phyloP scores from a whole-genome alignment of 805 yeast genomes.

The Schizosaccharomyces osmophilus region DNA sequence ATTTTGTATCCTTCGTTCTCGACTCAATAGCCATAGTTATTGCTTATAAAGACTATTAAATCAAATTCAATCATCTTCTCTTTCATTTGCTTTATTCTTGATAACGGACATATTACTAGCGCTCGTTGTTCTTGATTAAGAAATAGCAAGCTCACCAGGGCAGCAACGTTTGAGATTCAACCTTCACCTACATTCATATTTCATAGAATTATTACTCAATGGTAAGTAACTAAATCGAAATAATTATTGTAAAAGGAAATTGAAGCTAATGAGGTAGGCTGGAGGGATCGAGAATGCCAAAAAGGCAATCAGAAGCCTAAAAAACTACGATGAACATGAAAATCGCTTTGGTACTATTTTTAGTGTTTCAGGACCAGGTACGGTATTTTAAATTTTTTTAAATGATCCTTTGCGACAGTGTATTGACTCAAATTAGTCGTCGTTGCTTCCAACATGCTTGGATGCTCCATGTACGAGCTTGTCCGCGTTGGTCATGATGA shows the following conservation, averaged over 20 bases:
- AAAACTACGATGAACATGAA: conserved; percentile 51
- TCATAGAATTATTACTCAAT: background rate
- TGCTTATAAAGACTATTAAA: too few species aligned
- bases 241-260: background rate
- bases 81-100: too few species aligned
- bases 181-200: too few species aligned
- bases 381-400: background rate
- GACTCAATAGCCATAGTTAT: too few species aligned
- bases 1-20: too few species aligned
- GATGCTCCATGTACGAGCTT: conserved; percentile 98
- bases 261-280: conserved; percentile 26
- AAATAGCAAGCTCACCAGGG: too few species aligned
- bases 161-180: too few species aligned
- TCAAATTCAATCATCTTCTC: too few species aligned
- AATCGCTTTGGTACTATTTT: conserved; percentile 43
- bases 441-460: conserved; percentile 95
- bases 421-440: conserved; percentile 39
- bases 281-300: conserved; percentile 95
- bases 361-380: conserved; percentile 3
- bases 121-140: too few species aligned
- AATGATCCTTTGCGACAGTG: background rate
- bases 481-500: conserved; percentile 79
- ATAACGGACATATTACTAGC: too few species aligned
- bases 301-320: conserved; percentile 67
- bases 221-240: background rate